Evolutionary conservation across 1,284 basidiomycete species (phyloP), one percentile per base, ranked within the genome.

Genomic region (Vanrija humicola): DNA sequence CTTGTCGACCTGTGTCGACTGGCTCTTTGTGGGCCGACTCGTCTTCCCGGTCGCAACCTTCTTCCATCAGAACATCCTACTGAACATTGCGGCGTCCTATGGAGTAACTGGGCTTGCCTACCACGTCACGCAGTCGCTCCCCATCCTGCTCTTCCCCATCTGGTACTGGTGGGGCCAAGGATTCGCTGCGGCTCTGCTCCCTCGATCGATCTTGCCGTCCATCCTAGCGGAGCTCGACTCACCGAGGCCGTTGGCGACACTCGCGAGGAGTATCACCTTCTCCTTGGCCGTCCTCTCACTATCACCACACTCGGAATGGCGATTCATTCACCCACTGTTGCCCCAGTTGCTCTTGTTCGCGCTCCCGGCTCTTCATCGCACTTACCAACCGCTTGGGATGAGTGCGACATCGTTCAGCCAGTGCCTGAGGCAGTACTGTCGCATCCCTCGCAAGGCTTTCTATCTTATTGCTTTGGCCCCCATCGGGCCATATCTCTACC

Each of bases 241-340:
- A 50, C 57, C 64, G 43, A 12, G 46, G 21, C 16, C 45, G 58
- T 62, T 83, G 29, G 52, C 63, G 23, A 78, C 78, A 8, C 79
- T 89, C 64, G 74, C 85, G 0, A 79, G 77, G 2, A 78, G 83
- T 5, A 65, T 86, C 2, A 64, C 78, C 16, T 88, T 89, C 83
- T 86, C 86, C 0, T 76, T 87, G n/a, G 67, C 70, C 1, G 73
- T 86, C 7, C 89, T 93, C 67, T 97, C 95, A 1, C 68, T 88
- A 12, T 82, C 88, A 7, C 84, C 87, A 2, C 91, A 96, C 77
- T 98, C 98, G 65, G 96, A 99, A 79, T 97, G 93, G 88, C 81
- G 96, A 3, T 98, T 99, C 76, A 78, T 98, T 4, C 95, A 98
- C 64, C 93, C 94, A 0, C 71, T 98, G 5, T 79, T 98, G 1